Evolutionary conservation across 176 grass and related monocot genomes (phyloP).

Genomic region (Carex parvula): DNA sequence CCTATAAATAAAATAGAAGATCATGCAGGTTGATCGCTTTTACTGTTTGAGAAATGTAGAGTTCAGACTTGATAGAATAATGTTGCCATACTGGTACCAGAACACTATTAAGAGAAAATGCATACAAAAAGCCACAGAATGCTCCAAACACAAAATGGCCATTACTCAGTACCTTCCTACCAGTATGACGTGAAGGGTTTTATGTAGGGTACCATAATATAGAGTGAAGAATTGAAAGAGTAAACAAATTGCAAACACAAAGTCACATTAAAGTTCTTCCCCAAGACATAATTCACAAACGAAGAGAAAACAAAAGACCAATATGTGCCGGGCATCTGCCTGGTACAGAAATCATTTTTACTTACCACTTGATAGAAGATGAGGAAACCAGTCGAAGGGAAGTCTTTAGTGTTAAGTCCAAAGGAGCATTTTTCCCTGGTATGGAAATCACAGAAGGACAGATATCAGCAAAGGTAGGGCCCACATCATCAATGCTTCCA

Average conservation of each 20-base stretch:
- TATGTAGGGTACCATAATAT: background rate
- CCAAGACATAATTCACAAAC: background rate
- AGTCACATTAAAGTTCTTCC: background rate
- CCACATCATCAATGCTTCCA: slow-evolving; percentile 33
- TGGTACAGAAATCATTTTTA: background rate
- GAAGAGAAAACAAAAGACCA: background rate
- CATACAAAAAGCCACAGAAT: background rate
- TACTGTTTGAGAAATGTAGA: background rate
- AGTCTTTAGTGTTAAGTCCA: slow-evolving; percentile 92
- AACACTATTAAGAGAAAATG: background rate
- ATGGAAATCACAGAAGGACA: slow-evolving; percentile 58
- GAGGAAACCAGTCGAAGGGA: slow-evolving; percentile 72
- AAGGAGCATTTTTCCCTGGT: slow-evolving; percentile 57
- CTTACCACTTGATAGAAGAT: slow-evolving; percentile 82
- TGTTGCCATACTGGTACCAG: background rate
- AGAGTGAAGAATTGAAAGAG: background rate
- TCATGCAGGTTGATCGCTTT: background rate
- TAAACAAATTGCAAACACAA: background rate
- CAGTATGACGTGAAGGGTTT: background rate
- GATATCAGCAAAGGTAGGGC: slow-evolving; percentile 28
- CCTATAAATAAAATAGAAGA: slow-evolving; percentile 35
- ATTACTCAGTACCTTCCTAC: background rate
- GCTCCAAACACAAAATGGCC: background rate
- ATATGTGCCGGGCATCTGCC: background rate
- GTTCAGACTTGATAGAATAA: background rate